phyloP scores from a whole-genome alignment of 257 asterid genomes.

The Eustoma russellianum region DNA sequence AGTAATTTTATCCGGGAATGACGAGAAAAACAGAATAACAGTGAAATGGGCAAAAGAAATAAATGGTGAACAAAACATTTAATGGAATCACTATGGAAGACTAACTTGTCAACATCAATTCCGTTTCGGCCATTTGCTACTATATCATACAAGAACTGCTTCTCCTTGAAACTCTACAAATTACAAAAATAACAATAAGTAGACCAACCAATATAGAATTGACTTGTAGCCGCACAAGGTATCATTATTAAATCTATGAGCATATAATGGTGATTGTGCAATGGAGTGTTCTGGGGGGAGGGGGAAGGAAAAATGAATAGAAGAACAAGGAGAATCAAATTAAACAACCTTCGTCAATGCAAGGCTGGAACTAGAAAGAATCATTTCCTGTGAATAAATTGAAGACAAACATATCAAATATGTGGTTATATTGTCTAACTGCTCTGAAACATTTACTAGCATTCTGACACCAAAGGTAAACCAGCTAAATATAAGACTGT shows the following conservation, averaged over 20 bases:
- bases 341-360: conserved; percentile 42
- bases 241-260: conserved; percentile 6
- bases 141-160: conserved; percentile 72
- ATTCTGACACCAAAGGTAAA: too few species aligned
- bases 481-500: too few species aligned
- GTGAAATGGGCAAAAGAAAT: not conserved
- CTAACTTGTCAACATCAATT: conserved; percentile 97
- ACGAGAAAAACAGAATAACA: not conserved
- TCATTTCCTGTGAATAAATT: conserved; percentile 60
- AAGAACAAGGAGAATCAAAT: not conserved
- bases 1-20: conserved; percentile 2
- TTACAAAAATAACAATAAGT: conserved; percentile 17
- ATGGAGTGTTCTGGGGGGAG: too few species aligned
- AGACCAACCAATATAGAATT: conserved; percentile 5
- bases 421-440: not conserved
- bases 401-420: conserved; percentile 1
- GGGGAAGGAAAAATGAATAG: not conserved
- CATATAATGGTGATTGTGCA: not conserved
- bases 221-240: conserved; percentile 3
- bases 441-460: not conserved
- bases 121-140: conserved; percentile 99
- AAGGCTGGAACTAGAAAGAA: conserved; percentile 67
- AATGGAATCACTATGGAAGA: conserved; percentile 15
- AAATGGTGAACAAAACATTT: conserved; percentile 8
- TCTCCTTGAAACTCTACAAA: conserved; percentile 63